These are phyloP conservation scores for Candida mattraensis DNA, from an alignment of 805 yeast genomes.

Conservation along the genomic window DNA sequence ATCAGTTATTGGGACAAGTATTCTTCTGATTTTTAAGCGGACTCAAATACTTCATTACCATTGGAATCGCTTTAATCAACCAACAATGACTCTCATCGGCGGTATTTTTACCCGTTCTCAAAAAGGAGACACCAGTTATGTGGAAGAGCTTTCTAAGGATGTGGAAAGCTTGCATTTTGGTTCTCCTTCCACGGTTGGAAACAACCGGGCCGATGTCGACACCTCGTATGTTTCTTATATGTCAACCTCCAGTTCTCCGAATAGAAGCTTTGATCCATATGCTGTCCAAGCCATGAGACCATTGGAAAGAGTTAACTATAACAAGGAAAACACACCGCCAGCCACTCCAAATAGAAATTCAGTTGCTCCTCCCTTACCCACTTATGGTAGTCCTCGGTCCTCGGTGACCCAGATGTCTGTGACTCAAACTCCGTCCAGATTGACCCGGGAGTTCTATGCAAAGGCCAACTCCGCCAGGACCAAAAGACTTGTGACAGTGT, in stretches of 20 bases:
- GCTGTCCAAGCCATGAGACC: conserved; percentile 23
- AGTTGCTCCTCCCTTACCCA: conserved; percentile 19
- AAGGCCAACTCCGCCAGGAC: conserved; percentile 74
- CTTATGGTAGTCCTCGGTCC: conserved; percentile 24
- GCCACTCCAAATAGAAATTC: conserved; percentile 28
- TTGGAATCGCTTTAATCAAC: too few species aligned
- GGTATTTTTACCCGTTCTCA: conserved; percentile 31
- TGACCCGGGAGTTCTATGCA: conserved; percentile 46
- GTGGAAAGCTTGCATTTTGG: conserved; percentile 36
- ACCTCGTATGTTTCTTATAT: conserved; percentile 26
- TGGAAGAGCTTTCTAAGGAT: conserved; percentile 35
- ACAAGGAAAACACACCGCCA: conserved; percentile 42
- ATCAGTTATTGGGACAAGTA: too few species aligned
- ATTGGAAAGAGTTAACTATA: conserved; percentile 36
- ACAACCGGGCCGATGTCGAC: conserved; percentile 19
- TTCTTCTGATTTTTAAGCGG: too few species aligned
- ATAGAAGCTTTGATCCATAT: conserved; percentile 27
- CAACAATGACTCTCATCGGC: conserved; percentile 30
- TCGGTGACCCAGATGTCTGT: conserved; percentile 24
- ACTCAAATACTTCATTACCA: too few species aligned
- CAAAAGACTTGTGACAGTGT: conserved; percentile 82
- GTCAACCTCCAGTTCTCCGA: conserved; percentile 34
- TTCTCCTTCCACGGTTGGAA: conserved; percentile 26
- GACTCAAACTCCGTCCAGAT: conserved; percentile 24
- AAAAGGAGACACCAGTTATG: conserved; percentile 27